These are phyloP conservation scores for Myxozyma melibiosi DNA, from an alignment of 805 yeast genomes.

Conservation along the genomic window DNA sequence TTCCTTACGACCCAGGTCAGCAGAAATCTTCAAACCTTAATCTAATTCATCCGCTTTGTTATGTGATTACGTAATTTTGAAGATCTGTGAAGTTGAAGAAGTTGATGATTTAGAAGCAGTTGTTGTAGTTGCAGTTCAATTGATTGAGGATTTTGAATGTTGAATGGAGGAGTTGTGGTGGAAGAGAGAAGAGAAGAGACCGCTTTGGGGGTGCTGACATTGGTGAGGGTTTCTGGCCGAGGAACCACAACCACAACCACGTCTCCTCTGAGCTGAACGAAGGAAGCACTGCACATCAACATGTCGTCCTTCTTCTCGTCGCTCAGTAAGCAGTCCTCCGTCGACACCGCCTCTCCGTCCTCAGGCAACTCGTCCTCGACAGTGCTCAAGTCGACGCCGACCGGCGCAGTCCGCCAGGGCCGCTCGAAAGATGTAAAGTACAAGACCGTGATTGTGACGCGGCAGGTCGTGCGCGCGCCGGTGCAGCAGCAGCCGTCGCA, in stretches of 20 bases:
- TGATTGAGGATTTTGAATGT: too few species aligned
- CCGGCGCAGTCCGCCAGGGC: conserved; percentile 1
- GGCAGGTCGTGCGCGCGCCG: conserved; percentile 19
- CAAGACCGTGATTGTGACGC: conserved; percentile 23
- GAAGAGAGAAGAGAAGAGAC: too few species aligned
- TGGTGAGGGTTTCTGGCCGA: too few species aligned
- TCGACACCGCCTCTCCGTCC: not conserved
- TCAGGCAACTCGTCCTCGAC: not conserved
- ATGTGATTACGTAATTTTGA: too few species aligned
- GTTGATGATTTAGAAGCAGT: too few species aligned
- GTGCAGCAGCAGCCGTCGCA: not conserved
- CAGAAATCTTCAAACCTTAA: conserved; percentile 11
- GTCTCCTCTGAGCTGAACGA: too few species aligned
- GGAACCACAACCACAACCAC: too few species aligned
- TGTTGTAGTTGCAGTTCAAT: too few species aligned
- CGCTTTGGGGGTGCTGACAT: too few species aligned
- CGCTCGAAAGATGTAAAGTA: conserved; percentile 19
- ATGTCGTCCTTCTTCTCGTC: conserved; percentile 18
- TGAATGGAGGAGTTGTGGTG: too few species aligned
- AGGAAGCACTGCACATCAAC: not conserved
- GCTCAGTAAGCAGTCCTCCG: not conserved
- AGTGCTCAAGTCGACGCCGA: not conserved
- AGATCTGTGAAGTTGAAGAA: too few species aligned
- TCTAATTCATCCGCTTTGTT: not conserved
- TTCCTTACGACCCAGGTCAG: conserved; percentile 3